Percentiles rank a stretch among this genome's conserved stretches.
These are phyloP conservation scores for Hemileccinum impolitum DNA, from an alignment of 768 basidiomycete genomes.

Conservation along the genomic window DNA sequence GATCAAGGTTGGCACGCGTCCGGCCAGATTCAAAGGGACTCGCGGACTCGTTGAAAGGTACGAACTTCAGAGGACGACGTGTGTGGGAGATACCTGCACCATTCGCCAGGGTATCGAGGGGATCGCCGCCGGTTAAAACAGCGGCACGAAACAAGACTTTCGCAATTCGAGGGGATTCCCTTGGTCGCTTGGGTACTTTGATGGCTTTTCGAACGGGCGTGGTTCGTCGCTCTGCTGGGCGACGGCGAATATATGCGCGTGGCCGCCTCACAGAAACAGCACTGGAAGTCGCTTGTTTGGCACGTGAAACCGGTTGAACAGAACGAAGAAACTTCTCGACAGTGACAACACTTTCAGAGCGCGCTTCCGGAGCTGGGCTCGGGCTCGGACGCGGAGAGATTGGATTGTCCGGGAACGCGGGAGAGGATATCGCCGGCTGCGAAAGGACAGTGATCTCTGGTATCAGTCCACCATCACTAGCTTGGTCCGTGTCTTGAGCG, in stretches of 20 bases:
- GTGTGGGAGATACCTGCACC: slow-evolving; percentile 8
- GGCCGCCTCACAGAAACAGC: not conserved
- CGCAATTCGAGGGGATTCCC: slow-evolving; percentile 4
- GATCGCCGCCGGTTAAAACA: slow-evolving; percentile 26
- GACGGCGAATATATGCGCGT: slow-evolving; percentile 21
- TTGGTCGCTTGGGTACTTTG: not conserved
- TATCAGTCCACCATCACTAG: slow-evolving; percentile 5
- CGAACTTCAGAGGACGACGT: slow-evolving; percentile 28
- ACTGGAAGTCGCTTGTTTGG: no score
- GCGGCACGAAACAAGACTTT: slow-evolving; percentile 24
- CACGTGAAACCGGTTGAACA: not conserved
- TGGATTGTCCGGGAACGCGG: not conserved
- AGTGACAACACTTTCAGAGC: slow-evolving; percentile 14
- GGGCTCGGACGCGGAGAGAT: not conserved
- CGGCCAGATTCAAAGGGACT: not conserved
- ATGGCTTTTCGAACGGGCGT: not conserved
- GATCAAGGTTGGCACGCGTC: not conserved
- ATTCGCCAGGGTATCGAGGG: slow-evolving; percentile 14
- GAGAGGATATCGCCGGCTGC: slow-evolving; percentile 6
- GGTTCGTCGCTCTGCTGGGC: not conserved
- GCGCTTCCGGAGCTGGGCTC: not conserved
- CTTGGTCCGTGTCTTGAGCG: not conserved
- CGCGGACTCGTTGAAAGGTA: no score
- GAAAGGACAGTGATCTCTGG: slow-evolving; percentile 19
- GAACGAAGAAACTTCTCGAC: slow-evolving; percentile 27